A percentile compares a stretch with the other conserved stretches of the same genome.
Evolutionary conservation across 2,329 filamentous ascomycete genomes (phyloP).

Genomic region (Helminthosporium solani): DNA sequence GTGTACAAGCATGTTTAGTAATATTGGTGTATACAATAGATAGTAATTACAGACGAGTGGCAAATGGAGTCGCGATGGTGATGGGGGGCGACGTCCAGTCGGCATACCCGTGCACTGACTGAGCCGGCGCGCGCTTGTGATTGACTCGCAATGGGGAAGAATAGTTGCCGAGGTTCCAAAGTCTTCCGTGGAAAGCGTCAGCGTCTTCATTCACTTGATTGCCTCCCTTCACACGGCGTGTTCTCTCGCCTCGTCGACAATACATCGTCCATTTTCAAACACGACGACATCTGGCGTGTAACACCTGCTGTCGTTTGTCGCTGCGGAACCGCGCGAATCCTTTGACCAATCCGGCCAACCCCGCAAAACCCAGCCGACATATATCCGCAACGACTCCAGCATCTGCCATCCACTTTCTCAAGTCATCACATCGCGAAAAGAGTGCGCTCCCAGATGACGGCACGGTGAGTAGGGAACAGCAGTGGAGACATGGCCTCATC

Average conservation of each 20-base stretch:
- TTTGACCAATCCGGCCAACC: slow-evolving; percentile 12
- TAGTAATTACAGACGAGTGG: background rate
- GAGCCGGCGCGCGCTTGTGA: background rate
- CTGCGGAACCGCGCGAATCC: slow-evolving; percentile 3
- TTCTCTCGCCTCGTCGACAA: background rate
- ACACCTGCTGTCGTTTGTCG: too few relatives aligned
- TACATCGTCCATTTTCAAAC: background rate
- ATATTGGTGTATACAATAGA: too few relatives aligned
- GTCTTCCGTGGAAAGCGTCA: background rate
- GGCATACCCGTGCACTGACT: too few relatives aligned
- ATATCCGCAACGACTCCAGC: background rate
- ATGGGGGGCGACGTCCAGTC: too few relatives aligned
- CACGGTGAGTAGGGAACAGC: slow-evolving; percentile 24
- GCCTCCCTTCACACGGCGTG: background rate
- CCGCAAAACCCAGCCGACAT: slow-evolving; percentile 9
- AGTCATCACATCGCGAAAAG: background rate
- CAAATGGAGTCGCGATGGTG: background rate
- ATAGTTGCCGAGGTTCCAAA: too few relatives aligned
- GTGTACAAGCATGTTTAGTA: too few relatives aligned
- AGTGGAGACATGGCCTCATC: slow-evolving; percentile 54
- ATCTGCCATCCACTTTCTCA: slow-evolving; percentile 6
- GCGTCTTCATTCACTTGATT: background rate
- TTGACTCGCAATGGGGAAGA: background rate
- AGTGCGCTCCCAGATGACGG: slow-evolving; percentile 17
- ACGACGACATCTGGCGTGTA: background rate